These are phyloP conservation scores for Aspergillus latus DNA, from an alignment of 2,329 filamentous ascomycete genomes.

Conservation along the genomic window DNA sequence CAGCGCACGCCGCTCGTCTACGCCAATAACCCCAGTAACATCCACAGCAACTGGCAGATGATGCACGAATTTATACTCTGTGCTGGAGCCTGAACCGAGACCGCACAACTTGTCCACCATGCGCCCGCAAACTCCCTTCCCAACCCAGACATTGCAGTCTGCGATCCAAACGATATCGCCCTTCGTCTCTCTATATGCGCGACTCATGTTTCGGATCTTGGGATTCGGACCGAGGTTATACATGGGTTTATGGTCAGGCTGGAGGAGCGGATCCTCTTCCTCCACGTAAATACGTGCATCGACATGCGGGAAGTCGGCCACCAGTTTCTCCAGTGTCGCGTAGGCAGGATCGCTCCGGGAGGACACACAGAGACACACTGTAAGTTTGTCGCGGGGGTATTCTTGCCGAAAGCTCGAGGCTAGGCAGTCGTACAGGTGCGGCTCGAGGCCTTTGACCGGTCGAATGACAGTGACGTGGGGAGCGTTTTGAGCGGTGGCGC, in stretches of 20 bases:
- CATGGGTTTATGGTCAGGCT: slow-evolving; percentile 49
- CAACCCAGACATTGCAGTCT: slow-evolving; percentile 95
- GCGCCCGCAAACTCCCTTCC: slow-evolving; percentile 71
- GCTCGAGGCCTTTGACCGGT: slow-evolving; percentile 89
- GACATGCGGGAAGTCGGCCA: slow-evolving; percentile 69
- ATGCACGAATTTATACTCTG: slow-evolving; percentile 84
- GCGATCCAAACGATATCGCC: slow-evolving; percentile 91
- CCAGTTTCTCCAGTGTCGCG: slow-evolving; percentile 67
- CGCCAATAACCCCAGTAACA: slow-evolving; percentile 41
- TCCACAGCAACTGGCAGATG: slow-evolving; percentile 91
- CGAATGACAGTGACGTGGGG: slow-evolving; percentile 89
- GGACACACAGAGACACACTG: slow-evolving; percentile 79
- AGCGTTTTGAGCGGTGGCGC: slow-evolving; percentile 48
- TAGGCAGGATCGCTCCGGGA: slow-evolving; percentile 73
- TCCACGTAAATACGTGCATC: slow-evolving; percentile 77
- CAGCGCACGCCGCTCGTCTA: slow-evolving; percentile 28
- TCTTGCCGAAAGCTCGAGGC: slow-evolving; percentile 79
- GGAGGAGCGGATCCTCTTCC: slow-evolving; percentile 72
- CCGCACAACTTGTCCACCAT: slow-evolving; percentile 89
- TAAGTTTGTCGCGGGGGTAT: slow-evolving; percentile 74
- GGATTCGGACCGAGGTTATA: slow-evolving; percentile 83
- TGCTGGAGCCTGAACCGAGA: slow-evolving; percentile 46
- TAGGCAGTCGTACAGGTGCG: slow-evolving; percentile 87
- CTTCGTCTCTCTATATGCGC: slow-evolving; percentile 83
- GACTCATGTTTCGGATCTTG: slow-evolving; percentile 96